These are phyloP conservation scores for Tolypocladium pustulatum DNA, from an alignment of 2,329 filamentous ascomycete genomes.

Conservation along the genomic window DNA sequence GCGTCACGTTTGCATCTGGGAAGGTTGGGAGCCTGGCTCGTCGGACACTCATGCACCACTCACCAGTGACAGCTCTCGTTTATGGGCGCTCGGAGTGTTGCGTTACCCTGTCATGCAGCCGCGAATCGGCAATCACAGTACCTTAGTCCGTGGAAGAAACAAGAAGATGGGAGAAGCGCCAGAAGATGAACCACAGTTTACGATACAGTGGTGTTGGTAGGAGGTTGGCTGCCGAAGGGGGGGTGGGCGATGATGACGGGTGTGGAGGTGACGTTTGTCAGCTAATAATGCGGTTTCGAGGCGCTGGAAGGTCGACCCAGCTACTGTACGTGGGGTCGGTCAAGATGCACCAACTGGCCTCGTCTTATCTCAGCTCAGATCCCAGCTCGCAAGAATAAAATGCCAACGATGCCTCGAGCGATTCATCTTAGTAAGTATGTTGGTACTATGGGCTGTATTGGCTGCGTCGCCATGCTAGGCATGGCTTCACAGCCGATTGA, in stretches of 20 bases:
- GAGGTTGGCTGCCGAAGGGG: not conserved
- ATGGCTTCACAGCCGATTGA: not conserved
- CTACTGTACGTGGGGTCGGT: not conserved
- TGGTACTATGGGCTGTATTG: not conserved
- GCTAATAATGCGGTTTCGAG: not conserved
- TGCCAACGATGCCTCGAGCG: not conserved
- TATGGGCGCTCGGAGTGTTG: not conserved
- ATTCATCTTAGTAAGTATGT: not conserved
- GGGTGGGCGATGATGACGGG: not conserved
- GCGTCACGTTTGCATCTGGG: not conserved
- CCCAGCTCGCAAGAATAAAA: not conserved
- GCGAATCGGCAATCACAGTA: not conserved
- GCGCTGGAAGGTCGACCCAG: not conserved
- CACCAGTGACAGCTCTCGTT: not conserved
- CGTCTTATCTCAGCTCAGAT: not conserved
- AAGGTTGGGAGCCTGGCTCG: not conserved
- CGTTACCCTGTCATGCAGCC: not conserved
- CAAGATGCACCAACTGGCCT: not conserved
- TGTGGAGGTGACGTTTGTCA: slow-evolving; percentile 5
- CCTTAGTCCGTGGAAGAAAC: not conserved
- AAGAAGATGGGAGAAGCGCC: not conserved
- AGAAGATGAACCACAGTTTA: not conserved
- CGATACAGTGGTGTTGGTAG: not conserved
- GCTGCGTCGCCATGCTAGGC: not conserved
- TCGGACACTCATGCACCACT: not conserved